A percentile compares a stretch with the other conserved stretches of the same genome.
Conservation (phyloP, 2,329 filamentous ascomycete species). For the Pleomassaria siparia region DNA sequence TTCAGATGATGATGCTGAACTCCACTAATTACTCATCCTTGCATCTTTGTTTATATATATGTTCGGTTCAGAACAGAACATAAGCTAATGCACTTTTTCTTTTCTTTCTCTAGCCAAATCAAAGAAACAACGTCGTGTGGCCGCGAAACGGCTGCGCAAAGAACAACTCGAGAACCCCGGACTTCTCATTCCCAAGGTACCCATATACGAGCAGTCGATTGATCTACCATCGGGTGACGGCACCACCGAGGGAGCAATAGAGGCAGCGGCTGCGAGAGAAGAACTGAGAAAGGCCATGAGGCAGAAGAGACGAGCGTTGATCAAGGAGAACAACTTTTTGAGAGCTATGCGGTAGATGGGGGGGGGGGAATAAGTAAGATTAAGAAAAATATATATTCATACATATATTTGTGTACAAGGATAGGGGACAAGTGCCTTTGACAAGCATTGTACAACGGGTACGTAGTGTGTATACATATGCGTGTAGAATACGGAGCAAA, state of each 20-base stretch:
- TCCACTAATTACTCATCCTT: too few species aligned
- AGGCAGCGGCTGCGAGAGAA: constrained; percentile 55
- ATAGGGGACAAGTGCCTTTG: too few species aligned
- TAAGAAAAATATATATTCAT: too few species aligned
- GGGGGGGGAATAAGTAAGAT: background rate
- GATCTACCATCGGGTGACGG: constrained; percentile 65
- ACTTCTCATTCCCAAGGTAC: constrained; percentile 64
- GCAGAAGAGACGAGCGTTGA: constrained; percentile 70
- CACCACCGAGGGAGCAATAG: constrained; percentile 47
- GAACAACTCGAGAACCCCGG: constrained; percentile 67
- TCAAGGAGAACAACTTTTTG: constrained; percentile 86
- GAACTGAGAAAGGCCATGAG: constrained; percentile 72
- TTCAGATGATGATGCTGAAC: too few species aligned
- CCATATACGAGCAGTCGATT: constrained; percentile 74
- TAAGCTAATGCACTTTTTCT: background rate
- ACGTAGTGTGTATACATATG: too few species aligned
- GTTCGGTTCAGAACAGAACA: background rate
- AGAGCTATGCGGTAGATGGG: constrained; percentile 64
- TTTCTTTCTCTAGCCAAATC: constrained; percentile 67
- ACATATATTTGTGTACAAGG: too few species aligned
- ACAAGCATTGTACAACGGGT: too few species aligned
- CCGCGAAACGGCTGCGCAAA: constrained; percentile 65
- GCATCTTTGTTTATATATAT: too few species aligned
- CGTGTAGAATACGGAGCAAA: too few species aligned
- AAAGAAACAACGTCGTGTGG: constrained; percentile 74